These are phyloP conservation scores for Prinsepia uniflora DNA, from an alignment of 306 rosid genomes.

Conservation along the genomic window DNA sequence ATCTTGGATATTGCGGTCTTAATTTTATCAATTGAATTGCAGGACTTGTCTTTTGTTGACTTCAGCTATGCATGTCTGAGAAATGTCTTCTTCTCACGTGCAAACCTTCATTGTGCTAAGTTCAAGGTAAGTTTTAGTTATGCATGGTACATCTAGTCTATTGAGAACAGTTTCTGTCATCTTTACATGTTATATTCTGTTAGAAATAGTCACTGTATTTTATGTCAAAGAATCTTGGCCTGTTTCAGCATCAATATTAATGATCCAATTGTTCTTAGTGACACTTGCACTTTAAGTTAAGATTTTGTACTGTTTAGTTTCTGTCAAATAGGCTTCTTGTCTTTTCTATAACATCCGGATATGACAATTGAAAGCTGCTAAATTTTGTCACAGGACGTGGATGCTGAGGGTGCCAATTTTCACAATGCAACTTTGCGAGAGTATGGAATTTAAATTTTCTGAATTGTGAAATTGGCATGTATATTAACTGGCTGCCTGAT, in stretches of 20 bases:
- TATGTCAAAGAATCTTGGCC: not conserved
- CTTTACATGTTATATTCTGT: not conserved
- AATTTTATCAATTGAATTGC: constrained; percentile 34
- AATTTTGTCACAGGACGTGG: constrained; percentile 61
- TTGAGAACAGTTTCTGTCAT: not conserved
- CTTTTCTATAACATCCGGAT: not conserved
- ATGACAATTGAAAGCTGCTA: not conserved
- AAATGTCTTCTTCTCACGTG: constrained; percentile 84
- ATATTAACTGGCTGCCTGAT: constrained; percentile 25
- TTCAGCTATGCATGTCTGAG: constrained; percentile 93
- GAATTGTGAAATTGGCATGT: constrained; percentile 8
- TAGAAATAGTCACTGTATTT: not conserved
- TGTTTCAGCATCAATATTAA: not conserved
- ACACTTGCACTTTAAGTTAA: not conserved
- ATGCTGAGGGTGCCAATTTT: constrained; percentile 85
- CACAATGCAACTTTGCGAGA: constrained; percentile 87
- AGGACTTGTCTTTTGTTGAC: constrained; percentile 84
- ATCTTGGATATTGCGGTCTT: not conserved
- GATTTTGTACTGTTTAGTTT: not conserved
- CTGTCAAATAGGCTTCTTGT: not conserved
- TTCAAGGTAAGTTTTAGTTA: constrained; percentile 54
- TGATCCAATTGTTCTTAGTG: not conserved
- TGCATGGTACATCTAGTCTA: constrained; percentile 1
- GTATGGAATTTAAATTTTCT: constrained; percentile 47
- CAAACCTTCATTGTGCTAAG: constrained; percentile 84